Base-by-base conservation (phyloP, 345 rosid genomes). In the Gossypium australe region DNA sequence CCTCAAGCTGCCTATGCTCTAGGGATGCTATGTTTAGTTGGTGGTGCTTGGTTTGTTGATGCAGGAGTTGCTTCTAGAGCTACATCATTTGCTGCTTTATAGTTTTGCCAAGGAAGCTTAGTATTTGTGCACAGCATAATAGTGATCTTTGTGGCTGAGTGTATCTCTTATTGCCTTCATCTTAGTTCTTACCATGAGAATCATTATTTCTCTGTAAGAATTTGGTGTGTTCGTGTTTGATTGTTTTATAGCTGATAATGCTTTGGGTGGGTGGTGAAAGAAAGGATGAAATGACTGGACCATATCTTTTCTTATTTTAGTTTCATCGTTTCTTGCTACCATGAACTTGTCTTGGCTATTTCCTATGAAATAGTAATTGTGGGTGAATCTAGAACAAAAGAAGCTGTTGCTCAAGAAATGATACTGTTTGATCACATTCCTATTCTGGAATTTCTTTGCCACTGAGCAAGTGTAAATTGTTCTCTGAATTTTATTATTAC, bases 321-420 rank as follows among this genome's bases (percentile, higher is more conserved):
- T 68, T 48, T 24, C 72, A 48, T 25, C 13, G 3, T 48, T 68
- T 48, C 44, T 68, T 25, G 57, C 57, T 49, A 25, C 14, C 44
- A 24, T 25, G 43, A 25, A 51, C 7, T 25, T 69, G 1, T 52
- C 16, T 17, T 17, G 16, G 59, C 60, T 41, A 27, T 27, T 69
- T 51, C 24, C 60, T 16, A 10, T 69, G 59, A 51, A 9, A 51
- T 69, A 17, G 59, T 49, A 51, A 48, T 3, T 69, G 72, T 51
- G 29, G 58, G 24, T 27, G 24, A 51, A 27, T 69, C 44, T 69
- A 27, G 60, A 22, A 29, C 20, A 13, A 48, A 59, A 48, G 18
- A n/a, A 69, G 25, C 18, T 51, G 45, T 69, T 69, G 45, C 43
- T 69, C 47, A 66, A 66, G 53, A 29, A 66, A 51, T 48, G 52